A percentile compares a stretch with the other conserved stretches of the same genome.
phyloP scores from a whole-genome alignment of 179 eudicot genomes.

The Amaranthus tricolor region DNA sequence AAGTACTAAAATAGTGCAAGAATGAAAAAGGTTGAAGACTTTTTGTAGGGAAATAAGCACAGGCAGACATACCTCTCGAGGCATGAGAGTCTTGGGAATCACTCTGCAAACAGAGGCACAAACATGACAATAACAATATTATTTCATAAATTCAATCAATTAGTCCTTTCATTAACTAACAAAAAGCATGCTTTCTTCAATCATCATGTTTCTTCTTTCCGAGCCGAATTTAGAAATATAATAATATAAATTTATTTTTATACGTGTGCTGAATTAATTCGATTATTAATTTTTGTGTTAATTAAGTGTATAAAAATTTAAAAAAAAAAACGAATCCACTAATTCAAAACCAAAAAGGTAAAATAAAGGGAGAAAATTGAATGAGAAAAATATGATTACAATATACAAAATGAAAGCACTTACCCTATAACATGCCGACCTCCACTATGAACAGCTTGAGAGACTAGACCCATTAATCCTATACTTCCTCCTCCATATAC shows the following conservation, averaged over 20 bases:
- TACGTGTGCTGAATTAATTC: too few relatives aligned
- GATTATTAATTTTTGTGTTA: too few relatives aligned
- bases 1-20: background rate
- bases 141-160: constrained; percentile 10
- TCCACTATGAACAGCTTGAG: constrained; percentile 90
- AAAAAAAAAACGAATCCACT: background rate
- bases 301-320: too few relatives aligned
- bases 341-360: too few relatives aligned
- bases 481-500: constrained; percentile 97
- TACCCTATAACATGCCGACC: constrained; percentile 93
- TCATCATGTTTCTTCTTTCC: constrained; percentile 8
- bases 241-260: too few relatives aligned
- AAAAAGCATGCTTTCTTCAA: constrained; percentile 4
- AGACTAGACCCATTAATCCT: constrained; percentile 88
- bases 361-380: background rate
- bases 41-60: constrained; percentile 12
- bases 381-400: too few relatives aligned
- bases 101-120: constrained; percentile 59
- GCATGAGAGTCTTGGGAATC: constrained; percentile 98
- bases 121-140: constrained; percentile 58
- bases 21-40: constrained; percentile 43
- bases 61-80: constrained; percentile 87
- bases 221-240: background rate
- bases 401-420: background rate
- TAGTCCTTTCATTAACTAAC: too few relatives aligned